Evolutionary conservation across 1,284 basidiomycete genomes (phyloP).

Genomic region (Leccinum subrobustum): DNA sequence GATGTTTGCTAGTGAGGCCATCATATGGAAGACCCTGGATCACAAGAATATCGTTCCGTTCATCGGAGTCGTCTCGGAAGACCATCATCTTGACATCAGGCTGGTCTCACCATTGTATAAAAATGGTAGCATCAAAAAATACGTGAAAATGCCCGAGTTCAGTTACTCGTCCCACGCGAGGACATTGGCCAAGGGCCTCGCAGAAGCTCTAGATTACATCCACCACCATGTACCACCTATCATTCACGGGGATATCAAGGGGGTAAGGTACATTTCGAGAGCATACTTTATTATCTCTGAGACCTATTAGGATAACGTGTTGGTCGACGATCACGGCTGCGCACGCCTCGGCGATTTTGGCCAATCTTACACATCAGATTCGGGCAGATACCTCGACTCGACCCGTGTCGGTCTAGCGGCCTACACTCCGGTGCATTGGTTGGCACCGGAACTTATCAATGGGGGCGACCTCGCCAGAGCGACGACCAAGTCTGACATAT

Average conservation of each 20-base stretch:
- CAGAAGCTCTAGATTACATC: slow-evolving; percentile 35
- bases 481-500: slow-evolving; percentile 25
- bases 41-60: slow-evolving; percentile 33
- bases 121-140: slow-evolving; percentile 33
- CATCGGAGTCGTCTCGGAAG: slow-evolving; percentile 22
- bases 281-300: slow-evolving; percentile 3
- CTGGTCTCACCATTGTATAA: slow-evolving; percentile 40
- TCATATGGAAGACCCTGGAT: slow-evolving; percentile 28
- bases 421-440: slow-evolving; percentile 20
- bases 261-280: slow-evolving; percentile 25
- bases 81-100: slow-evolving; percentile 17
- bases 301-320: slow-evolving; percentile 31
- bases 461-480: slow-evolving; percentile 10
- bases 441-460: slow-evolving; percentile 28
- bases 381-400: slow-evolving; percentile 28
- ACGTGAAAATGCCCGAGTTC: slow-evolving; percentile 21
- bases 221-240: slow-evolving; percentile 34
- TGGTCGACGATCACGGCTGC: slow-evolving; percentile 28
- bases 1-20: slow-evolving; percentile 31
- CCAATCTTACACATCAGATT: slow-evolving; percentile 28
- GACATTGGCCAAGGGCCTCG: slow-evolving; percentile 28
- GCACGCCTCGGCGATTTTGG: slow-evolving; percentile 40
- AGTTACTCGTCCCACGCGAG: slow-evolving; percentile 24
- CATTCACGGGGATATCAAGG: slow-evolving; percentile 41
- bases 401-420: slow-evolving; percentile 17